Evolutionary conservation across 257 asterid genomes (phyloP).

Genomic region (Nicotiana obtusifolia): DNA sequence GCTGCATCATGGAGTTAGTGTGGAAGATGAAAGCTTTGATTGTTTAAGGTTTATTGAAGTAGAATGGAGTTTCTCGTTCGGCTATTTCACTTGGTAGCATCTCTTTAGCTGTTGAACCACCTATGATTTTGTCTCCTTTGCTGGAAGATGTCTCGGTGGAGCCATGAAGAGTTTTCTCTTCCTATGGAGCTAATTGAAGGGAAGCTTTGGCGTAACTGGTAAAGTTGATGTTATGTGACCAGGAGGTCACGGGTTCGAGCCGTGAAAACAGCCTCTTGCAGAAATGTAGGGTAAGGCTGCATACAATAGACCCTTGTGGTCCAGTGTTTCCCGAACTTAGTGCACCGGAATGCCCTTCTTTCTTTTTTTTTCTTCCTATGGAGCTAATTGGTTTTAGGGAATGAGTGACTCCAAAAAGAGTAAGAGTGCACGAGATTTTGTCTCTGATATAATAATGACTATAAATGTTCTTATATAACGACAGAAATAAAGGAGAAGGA

Average conservation of each 20-base stretch:
- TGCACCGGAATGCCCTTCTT: no score
- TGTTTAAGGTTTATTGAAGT: background rate
- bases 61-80: no score
- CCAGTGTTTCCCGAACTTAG: no score
- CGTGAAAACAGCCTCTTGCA: no score
- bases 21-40: background rate
- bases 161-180: slow-evolving; percentile 25
- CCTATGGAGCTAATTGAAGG: background rate
- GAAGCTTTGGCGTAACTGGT: no score
- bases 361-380: background rate
- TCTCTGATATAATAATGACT: background rate
- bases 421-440: background rate
- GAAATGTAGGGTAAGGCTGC: no score
- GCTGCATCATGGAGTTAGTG: background rate
- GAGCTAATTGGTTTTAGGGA: no score
- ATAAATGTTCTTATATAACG: background rate
- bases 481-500: background rate
- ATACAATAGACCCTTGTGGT: no score
- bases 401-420: no score
- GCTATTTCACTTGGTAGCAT: background rate
- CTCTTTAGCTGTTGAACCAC: no score
- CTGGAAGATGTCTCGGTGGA: background rate
- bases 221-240: no score
- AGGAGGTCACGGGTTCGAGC: no score
- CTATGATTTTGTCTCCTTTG: background rate